Percentiles rank a stretch among this genome's conserved stretches.
Evolutionary conservation across 345 rosid genomes (phyloP).

Genomic region (Populus pruinosa): DNA sequence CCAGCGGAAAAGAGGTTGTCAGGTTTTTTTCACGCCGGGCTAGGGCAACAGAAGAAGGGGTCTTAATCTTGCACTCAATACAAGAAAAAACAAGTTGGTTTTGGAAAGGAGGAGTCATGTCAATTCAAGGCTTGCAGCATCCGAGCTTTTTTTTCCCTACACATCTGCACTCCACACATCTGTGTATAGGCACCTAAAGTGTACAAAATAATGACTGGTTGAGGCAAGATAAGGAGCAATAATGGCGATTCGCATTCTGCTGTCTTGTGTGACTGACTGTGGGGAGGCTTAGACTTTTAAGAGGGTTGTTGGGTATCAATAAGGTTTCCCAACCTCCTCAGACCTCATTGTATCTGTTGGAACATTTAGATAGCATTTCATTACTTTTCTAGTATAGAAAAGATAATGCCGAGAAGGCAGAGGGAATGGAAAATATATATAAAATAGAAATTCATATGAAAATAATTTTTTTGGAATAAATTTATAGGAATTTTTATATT

Average conservation of each 20-base stretch:
- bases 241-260: neutral
- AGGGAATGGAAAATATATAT: no score
- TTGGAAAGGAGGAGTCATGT: slow-evolving; percentile 30
- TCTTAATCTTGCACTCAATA: slow-evolving; percentile 39
- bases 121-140: slow-evolving; percentile 11
- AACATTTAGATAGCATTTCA: no score
- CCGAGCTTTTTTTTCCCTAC: neutral
- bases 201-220: neutral
- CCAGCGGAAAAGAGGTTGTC: slow-evolving; percentile 11
- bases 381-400: no score
- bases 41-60: slow-evolving; percentile 15
- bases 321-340: neutral
- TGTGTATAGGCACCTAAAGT: neutral
- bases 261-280: neutral
- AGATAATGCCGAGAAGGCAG: no score
- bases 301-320: slow-evolving; percentile 23
- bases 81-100: slow-evolving; percentile 18
- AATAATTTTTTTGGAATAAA: no score
- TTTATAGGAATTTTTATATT: no score
- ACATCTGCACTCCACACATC: neutral
- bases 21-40: slow-evolving; percentile 11
- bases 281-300: slow-evolving; percentile 1
- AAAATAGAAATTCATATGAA: no score
- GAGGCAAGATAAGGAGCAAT: neutral
- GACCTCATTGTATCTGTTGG: neutral